Evolutionary conservation across 805 yeast genomes (phyloP).

Genomic region (Kluyveromyces wickerhamii): DNA sequence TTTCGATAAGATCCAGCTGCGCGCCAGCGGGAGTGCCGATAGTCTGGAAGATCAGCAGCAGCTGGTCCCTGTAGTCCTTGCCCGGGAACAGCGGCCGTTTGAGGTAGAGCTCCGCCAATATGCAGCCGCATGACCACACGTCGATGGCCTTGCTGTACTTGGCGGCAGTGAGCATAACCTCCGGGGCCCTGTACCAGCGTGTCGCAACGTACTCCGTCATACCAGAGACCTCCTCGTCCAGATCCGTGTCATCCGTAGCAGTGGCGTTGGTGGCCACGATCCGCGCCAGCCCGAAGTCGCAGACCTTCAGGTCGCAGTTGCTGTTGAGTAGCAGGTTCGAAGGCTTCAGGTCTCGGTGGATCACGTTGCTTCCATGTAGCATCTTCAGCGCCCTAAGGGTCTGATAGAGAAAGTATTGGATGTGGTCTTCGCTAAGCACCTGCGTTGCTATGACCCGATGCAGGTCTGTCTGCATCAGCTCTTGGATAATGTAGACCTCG

Average conservation of each 20-base stretch:
- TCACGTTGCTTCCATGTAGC: slow-evolving; percentile 86
- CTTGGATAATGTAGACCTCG: slow-evolving; percentile 85
- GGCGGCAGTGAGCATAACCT: slow-evolving; percentile 90
- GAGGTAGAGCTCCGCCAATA: slow-evolving; percentile 79
- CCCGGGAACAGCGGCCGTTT: slow-evolving; percentile 92
- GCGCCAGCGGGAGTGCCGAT: slow-evolving; percentile 83
- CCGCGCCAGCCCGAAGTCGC: slow-evolving; percentile 88
- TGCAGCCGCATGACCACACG: slow-evolving; percentile 96
- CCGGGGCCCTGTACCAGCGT: slow-evolving; percentile 97
- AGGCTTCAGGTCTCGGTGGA: slow-evolving; percentile 91
- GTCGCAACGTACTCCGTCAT: slow-evolving; percentile 98
- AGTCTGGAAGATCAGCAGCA: slow-evolving; percentile 74
- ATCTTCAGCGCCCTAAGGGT: slow-evolving; percentile 85
- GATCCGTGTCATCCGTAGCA: slow-evolving; percentile 21
- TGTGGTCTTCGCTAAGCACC: slow-evolving; percentile 80
- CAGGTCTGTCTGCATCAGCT: slow-evolving; percentile 80
- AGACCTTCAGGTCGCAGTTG: slow-evolving; percentile 87
- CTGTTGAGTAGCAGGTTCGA: slow-evolving; percentile 78
- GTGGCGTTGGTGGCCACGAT: slow-evolving; percentile 24
- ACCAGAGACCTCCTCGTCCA: slow-evolving; percentile 11
- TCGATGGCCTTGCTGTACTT: slow-evolving; percentile 93
- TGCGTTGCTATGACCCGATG: slow-evolving; percentile 80
- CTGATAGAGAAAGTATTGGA: slow-evolving; percentile 89
- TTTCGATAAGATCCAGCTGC: slow-evolving; percentile 61
- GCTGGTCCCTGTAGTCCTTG: slow-evolving; percentile 84